Evolutionary conservation across 2,329 filamentous ascomycete genomes (phyloP).

Genomic region (Sclerotinia glacialis): DNA sequence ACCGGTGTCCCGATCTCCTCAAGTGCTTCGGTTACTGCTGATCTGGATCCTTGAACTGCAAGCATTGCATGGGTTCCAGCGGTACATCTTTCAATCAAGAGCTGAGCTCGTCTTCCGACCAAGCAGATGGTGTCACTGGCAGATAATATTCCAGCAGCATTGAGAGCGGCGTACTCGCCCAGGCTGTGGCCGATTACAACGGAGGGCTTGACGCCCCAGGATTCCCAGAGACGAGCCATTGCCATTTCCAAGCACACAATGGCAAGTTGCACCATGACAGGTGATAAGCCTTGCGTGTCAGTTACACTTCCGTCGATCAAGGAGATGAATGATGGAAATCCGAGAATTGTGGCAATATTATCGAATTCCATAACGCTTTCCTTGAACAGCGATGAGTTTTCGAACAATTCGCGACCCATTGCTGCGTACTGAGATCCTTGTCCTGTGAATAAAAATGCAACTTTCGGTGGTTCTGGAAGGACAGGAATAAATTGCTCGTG

Average conservation of each 20-base stretch:
- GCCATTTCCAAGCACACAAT: conserved; percentile 22
- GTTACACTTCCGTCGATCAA: conserved; percentile 19
- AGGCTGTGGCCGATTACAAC: conserved; percentile 49
- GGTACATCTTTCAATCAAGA: conserved; percentile 64
- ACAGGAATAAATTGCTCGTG: conserved; percentile 22
- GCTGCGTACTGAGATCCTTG: conserved; percentile 23
- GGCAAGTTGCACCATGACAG: conserved; percentile 18
- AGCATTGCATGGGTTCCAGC: conserved; percentile 65
- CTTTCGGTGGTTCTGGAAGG: conserved; percentile 28
- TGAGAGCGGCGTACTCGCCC: conserved; percentile 60
- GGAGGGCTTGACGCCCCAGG: conserved; percentile 20
- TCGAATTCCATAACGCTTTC: conserved; percentile 22
- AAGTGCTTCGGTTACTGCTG: conserved; percentile 29
- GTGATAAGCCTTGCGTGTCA: conserved; percentile 15
- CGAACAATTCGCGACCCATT: conserved; percentile 22
- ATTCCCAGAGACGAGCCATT: conserved; percentile 21
- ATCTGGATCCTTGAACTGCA: conserved; percentile 52
- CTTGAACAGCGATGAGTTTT: conserved; percentile 14
- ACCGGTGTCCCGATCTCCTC: conserved; percentile 4
- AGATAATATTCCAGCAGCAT: conserved; percentile 66
- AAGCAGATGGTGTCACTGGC: conserved; percentile 68
- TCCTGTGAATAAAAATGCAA: conserved; percentile 36
- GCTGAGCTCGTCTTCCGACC: conserved; percentile 62
- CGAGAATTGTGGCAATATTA: conserved; percentile 19
- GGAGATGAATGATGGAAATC: conserved; percentile 20